Evolutionary conservation across 2,329 filamentous ascomycete genomes (phyloP).

Genomic region (Akanthomyces dipterigenus): DNA sequence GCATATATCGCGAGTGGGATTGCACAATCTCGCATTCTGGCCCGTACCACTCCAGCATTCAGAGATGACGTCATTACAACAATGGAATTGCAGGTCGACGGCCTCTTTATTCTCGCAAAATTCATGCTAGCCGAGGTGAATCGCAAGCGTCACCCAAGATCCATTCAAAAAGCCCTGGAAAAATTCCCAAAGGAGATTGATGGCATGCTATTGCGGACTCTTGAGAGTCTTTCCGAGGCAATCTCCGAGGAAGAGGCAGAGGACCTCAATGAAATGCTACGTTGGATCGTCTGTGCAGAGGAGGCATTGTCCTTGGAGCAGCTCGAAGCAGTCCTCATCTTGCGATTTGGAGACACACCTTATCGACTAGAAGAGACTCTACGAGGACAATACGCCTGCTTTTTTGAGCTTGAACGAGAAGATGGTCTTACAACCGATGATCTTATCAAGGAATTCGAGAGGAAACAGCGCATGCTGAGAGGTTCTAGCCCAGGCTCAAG

Average conservation of each 20-base stretch:
- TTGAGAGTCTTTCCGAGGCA: constrained; percentile 33
- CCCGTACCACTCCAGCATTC: constrained; percentile 25
- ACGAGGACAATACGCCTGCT: constrained; percentile 38
- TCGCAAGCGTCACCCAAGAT: constrained; percentile 37
- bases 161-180: constrained; percentile 37
- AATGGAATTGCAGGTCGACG: constrained; percentile 36
- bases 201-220: constrained; percentile 35
- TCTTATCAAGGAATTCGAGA: constrained; percentile 31
- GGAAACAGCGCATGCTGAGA: constrained; percentile 19
- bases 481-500: background rate
- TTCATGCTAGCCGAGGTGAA: constrained; percentile 44
- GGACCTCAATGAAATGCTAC: constrained; percentile 40
- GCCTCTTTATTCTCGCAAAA: constrained; percentile 42
- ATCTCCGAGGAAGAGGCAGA: constrained; percentile 32
- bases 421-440: constrained; percentile 38
- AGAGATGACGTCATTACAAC: constrained; percentile 31
- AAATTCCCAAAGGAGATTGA: constrained; percentile 38
- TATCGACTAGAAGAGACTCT: constrained; percentile 36
- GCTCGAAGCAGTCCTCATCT: constrained; percentile 36
- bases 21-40: constrained; percentile 30
- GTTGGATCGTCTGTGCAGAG: constrained; percentile 39
- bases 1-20: constrained; percentile 36
- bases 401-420: constrained; percentile 38
- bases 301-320: constrained; percentile 37
- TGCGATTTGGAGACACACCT: constrained; percentile 34